Evolutionary conservation across 2,329 filamentous ascomycete genomes (phyloP).

Genomic region (Mollisiaceae sp.): DNA sequence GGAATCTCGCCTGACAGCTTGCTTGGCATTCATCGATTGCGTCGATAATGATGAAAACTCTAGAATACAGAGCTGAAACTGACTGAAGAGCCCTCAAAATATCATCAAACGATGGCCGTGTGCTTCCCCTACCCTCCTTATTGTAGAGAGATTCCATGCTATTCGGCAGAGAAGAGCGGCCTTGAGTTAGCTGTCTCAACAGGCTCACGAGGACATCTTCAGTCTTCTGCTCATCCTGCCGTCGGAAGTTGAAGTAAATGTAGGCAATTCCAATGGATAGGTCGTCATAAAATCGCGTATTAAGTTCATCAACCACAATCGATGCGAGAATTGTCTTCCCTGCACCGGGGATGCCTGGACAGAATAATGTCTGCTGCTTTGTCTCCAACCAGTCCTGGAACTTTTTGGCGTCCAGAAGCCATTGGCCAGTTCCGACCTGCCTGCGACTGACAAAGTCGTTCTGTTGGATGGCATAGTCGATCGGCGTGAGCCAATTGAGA

Average conservation of each 20-base stretch:
- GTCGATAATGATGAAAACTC: conserved; percentile 25
- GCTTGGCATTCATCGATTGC: conserved; percentile 30
- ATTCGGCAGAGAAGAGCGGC: not conserved
- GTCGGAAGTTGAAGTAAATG: conserved; percentile 7
- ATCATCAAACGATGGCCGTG: conserved; percentile 36
- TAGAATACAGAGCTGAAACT: conserved; percentile 33
- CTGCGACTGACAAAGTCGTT: conserved; percentile 20
- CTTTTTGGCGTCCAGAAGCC: conserved; percentile 27
- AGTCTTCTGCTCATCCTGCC: conserved; percentile 1
- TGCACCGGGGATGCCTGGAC: conserved; percentile 45
- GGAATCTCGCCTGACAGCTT: conserved; percentile 29
- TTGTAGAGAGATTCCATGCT: conserved; percentile 12
- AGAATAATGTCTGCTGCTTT: conserved; percentile 27
- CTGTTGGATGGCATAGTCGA: conserved; percentile 13
- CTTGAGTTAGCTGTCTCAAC: conserved; percentile 4
- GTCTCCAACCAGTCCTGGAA: conserved; percentile 26
- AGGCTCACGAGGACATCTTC: conserved; percentile 1
- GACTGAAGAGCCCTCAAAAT: conserved; percentile 19
- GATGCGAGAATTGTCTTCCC: conserved; percentile 54
- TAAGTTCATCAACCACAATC: conserved; percentile 49
- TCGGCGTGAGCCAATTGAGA: conserved; percentile 19
- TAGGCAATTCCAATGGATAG: conserved; percentile 14
- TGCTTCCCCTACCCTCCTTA: conserved; percentile 29
- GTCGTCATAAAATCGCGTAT: conserved; percentile 31
- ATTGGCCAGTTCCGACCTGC: conserved; percentile 28